Evolutionary conservation across 2,329 filamentous ascomycete species (phyloP).

Genomic region (Fusarium poae): DNA sequence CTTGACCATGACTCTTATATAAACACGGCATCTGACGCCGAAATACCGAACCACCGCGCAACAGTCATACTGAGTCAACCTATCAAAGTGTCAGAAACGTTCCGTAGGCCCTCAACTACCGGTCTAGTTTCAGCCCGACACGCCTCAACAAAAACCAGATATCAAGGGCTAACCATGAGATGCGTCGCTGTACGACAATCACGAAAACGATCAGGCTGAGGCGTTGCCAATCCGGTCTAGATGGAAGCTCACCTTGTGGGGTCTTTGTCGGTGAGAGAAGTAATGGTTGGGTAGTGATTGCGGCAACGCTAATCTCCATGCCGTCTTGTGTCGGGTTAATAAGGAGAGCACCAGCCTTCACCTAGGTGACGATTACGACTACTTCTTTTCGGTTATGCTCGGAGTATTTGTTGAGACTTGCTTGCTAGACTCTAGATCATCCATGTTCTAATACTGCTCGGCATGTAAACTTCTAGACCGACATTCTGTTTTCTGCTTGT

Average conservation of each 20-base stretch:
- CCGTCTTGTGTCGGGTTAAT: constrained; percentile 39
- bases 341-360: constrained; percentile 18
- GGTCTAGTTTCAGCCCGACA: constrained; percentile 13
- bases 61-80: neutral
- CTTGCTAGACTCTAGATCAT: neutral
- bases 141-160: constrained; percentile 33
- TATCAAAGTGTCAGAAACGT: constrained; percentile 5
- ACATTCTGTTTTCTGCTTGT: neutral
- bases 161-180: neutral
- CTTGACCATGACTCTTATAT: constrained; percentile 32
- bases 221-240: neutral
- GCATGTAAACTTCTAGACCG: neutral
- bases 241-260: constrained; percentile 31
- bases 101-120: neutral
- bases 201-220: constrained; percentile 24
- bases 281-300: constrained; percentile 18
- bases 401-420: constrained; percentile 29
- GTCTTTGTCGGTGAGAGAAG: neutral
- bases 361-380: constrained; percentile 36
- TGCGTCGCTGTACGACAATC: constrained; percentile 14
- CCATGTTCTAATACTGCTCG: neutral
- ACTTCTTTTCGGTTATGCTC: constrained; percentile 29
- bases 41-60: constrained; percentile 21
- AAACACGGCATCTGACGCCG: constrained; percentile 7
- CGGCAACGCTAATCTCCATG: constrained; percentile 32